A percentile compares a stretch with the other conserved stretches of the same genome.
phyloP scores from a whole-genome alignment of 345 rosid genomes.

The Ricinus communis region DNA sequence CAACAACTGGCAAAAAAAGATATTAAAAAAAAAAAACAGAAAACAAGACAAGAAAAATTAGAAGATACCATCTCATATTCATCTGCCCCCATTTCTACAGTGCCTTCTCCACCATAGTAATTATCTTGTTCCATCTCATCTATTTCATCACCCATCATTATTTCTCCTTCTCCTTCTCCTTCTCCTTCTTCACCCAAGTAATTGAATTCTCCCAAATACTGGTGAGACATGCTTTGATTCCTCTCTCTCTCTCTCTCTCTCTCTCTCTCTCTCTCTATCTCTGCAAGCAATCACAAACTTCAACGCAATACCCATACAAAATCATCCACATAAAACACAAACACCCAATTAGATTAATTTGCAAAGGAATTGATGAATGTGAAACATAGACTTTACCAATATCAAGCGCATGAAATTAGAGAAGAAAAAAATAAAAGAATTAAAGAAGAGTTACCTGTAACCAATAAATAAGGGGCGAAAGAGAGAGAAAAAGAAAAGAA shows the following conservation, averaged over 20 bases:
- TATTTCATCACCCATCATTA: constrained; percentile 2
- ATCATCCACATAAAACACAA: too few species aligned
- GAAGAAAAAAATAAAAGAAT: too few species aligned
- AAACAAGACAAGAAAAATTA: neutral
- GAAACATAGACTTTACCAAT: too few species aligned
- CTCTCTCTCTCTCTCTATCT: too few species aligned
- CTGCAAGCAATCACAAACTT: neutral
- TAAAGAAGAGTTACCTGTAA: neutral
- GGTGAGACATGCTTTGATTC: constrained; percentile 8
- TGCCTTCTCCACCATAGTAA: neutral
- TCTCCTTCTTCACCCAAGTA: constrained; percentile 21
- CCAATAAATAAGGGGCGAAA: too few species aligned
- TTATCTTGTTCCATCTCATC: constrained; percentile 10
- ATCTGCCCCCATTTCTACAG: constrained; percentile 11
- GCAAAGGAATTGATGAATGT: too few species aligned
- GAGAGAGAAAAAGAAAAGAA: neutral
- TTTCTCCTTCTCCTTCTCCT: too few species aligned
- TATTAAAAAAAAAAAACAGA: too few species aligned
- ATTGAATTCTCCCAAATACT: constrained; percentile 2
- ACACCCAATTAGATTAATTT: too few species aligned
- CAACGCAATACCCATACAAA: neutral
- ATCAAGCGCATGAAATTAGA: too few species aligned
- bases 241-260: too few species aligned
- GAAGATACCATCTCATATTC: constrained; percentile 18
- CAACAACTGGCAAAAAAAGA: too few species aligned